Percentiles rank a stretch among this genome's conserved stretches.
These are phyloP conservation scores for Gossypium thurberi DNA, from an alignment of 345 rosid species.

Conservation along the genomic window DNA sequence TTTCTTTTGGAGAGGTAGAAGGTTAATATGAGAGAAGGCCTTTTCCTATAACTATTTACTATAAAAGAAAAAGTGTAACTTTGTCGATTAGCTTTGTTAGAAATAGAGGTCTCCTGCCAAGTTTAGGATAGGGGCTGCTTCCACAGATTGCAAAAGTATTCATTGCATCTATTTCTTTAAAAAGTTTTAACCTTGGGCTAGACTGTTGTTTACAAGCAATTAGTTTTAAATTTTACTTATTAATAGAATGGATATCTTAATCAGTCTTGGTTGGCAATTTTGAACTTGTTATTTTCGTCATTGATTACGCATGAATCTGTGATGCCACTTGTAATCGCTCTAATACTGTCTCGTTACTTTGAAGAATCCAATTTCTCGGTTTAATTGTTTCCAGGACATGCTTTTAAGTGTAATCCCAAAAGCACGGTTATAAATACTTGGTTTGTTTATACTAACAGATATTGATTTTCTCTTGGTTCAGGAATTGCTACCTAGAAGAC, in stretches of 20 bases:
- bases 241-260: not conserved
- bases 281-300: not conserved
- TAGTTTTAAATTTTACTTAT: not conserved
- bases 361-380: not conserved
- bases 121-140: not conserved
- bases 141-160: not conserved
- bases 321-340: not conserved
- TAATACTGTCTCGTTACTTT: not conserved
- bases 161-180: not conserved
- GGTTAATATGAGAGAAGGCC: not conserved
- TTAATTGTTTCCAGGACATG: not conserved
- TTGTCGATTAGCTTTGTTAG: not conserved
- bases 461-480: conserved; percentile 24
- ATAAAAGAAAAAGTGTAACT: not conserved
- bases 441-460: not conserved
- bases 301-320: not conserved
- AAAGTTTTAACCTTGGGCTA: not conserved
- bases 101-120: not conserved
- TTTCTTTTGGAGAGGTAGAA: not conserved
- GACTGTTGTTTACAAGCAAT: not conserved
- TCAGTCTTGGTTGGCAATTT: not conserved
- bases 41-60: not conserved
- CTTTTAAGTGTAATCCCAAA: not conserved
- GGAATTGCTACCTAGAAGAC: conserved; percentile 58
- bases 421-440: not conserved